phyloP scores from a whole-genome alignment of 768 basidiomycete species.

The Amanita thiersii region DNA sequence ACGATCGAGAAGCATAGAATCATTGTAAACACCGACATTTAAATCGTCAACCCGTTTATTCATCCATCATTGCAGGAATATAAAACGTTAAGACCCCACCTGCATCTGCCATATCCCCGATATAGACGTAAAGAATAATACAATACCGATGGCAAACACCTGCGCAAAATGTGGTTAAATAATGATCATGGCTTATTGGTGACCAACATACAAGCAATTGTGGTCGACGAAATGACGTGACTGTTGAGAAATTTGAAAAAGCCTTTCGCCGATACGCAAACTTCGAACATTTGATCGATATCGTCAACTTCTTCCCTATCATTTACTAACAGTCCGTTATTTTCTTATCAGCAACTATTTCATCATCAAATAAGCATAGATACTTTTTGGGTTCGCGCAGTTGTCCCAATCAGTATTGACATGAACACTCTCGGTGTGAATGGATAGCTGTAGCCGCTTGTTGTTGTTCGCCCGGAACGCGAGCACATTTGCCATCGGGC shows the following conservation, averaged over 20 bases:
- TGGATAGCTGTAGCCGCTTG: constrained; percentile 44
- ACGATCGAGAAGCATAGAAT: too few relatives aligned
- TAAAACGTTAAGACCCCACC: constrained; percentile 87
- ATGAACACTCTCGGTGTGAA: constrained; percentile 65
- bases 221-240: constrained; percentile 74
- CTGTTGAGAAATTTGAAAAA: constrained; percentile 78
- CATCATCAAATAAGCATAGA: constrained; percentile 17
- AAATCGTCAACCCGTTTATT: too few relatives aligned
- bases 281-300: constrained; percentile 50
- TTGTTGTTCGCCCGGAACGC: constrained; percentile 60
- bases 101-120: constrained; percentile 69
- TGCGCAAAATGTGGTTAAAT: constrained; percentile 22
- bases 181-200: neutral
- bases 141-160: constrained; percentile 80
- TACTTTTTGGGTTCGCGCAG: constrained; percentile 59
- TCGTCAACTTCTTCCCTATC: constrained; percentile 34
- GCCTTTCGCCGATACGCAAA: constrained; percentile 63
- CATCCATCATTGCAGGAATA: constrained; percentile 71
- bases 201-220: constrained; percentile 65
- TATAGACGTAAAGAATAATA: constrained; percentile 83
- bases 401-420: constrained; percentile 76
- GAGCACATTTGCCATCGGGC: constrained; percentile 61
- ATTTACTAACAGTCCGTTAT: too few relatives aligned
- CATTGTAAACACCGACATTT: too few relatives aligned
- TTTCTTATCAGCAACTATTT: neutral